Base-by-base conservation (phyloP, 305 asterid species). In the Nicotiana rustica region DNA sequence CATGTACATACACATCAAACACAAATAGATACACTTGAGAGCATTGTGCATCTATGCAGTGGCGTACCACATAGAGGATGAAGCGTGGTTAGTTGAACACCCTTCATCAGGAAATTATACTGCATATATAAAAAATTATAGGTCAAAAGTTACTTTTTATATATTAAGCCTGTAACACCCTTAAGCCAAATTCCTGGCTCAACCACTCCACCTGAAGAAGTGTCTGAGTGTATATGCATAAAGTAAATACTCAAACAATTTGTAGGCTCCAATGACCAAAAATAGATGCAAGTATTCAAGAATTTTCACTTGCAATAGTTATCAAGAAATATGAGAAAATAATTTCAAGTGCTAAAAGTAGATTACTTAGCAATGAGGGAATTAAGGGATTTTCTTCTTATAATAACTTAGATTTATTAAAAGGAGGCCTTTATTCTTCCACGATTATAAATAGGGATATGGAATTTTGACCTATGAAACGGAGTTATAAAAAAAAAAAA, bases 241-340 rank as follows among this genome's bases (percentile, higher is more conserved):
- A 71, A 21, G 78, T 47, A 71, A 38, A 71, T 41, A 19, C 78
- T 47, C 19, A 47, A 44, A 47, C 38, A 73, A 21, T 25, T 73
- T 73, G 35, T 73, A 6, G 41, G 41, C 79, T 73, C 79, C 21
- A 73, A 49, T 5, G 25, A 49, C 61, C 61, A 49, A 21, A 36
- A 17, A 21, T 5, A 3, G 25, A 73, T 25, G 41, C 62, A 73
- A 73, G 79, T 49, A 73, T 21, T 73, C 44, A 21, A 47, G 5
- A 49, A 47, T n/a, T 25, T 73, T 7, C 13, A 2, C 44, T 71
- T 10, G n/a, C 13, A 44, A 44, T 12, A 19, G 60, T 2, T 44
- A 71, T 71, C 60, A 49, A 21, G 41, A 73, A 49, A 49, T 1
- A 49, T 49, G 14, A 47, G 41, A 73, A 49, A 49, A 73, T 47